These are phyloP conservation scores for Oryza nivara DNA, from an alignment of 176 grass and related monocot species.

Conservation along the genomic window DNA sequence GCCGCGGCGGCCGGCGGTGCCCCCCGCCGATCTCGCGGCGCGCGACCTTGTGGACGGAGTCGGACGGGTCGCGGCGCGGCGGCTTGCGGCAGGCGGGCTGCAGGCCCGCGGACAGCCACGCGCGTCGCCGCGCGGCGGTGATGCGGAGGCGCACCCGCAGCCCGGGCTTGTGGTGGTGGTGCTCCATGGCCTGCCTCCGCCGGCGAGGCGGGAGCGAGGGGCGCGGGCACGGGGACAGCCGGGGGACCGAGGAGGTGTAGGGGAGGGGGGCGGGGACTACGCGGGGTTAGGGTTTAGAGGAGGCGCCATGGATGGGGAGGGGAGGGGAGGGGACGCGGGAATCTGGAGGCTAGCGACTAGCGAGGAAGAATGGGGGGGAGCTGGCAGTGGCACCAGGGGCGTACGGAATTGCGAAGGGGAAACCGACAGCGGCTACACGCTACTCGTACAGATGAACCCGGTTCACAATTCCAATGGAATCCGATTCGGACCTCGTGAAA, in stretches of 20 bases:
- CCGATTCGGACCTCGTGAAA: too few relatives aligned
- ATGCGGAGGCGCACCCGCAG: conserved; percentile 56
- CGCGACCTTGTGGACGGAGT: conserved; percentile 55
- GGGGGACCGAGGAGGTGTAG: background rate
- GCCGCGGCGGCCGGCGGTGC: conserved; percentile 43
- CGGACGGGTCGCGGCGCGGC: conserved; percentile 40
- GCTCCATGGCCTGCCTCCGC: conserved; percentile 42
- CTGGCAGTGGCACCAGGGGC: background rate
- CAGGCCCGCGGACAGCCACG: conserved; percentile 45
- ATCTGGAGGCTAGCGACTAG: background rate
- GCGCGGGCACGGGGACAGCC: background rate
- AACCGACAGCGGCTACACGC: background rate
- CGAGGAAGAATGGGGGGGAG: background rate
- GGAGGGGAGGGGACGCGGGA: too few relatives aligned
- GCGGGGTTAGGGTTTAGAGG: conserved; percentile 46
- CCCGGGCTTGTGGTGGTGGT: conserved; percentile 49
- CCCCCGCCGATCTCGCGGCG: conserved; percentile 66
- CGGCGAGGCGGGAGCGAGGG: background rate
- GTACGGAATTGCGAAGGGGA: background rate
- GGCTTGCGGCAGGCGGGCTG: conserved; percentile 35
- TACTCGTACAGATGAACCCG: too few relatives aligned
- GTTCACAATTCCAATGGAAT: too few relatives aligned
- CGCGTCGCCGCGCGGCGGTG: conserved; percentile 49
- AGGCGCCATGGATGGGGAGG: conserved; percentile 32
- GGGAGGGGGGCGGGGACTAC: background rate